These are phyloP conservation scores for Aegilops longissima DNA, from an alignment of 176 grass and related monocot species.

Conservation along the genomic window DNA sequence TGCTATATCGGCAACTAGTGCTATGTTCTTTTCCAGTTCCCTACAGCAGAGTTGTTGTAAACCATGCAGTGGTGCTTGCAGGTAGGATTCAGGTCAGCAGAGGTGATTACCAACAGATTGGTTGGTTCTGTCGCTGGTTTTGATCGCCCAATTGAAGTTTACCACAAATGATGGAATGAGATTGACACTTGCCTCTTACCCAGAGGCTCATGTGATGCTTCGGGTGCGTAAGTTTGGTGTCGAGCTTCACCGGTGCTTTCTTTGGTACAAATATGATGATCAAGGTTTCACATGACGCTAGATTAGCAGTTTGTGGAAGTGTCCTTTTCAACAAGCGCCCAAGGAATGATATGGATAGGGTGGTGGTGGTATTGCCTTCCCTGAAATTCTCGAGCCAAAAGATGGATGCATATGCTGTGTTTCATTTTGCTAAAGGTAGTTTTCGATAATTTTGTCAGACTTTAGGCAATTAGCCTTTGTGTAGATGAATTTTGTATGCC, in stretches of 20 bases:
- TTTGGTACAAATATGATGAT: neutral
- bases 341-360: neutral
- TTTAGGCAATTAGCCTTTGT: neutral
- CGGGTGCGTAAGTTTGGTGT: neutral
- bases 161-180: constrained; percentile 58
- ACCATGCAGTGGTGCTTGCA: constrained; percentile 34
- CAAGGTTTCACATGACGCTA: neutral
- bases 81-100: constrained; percentile 87
- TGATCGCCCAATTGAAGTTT: constrained; percentile 76
- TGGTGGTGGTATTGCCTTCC: neutral
- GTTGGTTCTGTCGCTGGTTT: constrained; percentile 66
- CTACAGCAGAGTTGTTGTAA: neutral
- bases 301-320: neutral
- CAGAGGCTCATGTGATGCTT: constrained; percentile 16
- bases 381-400: neutral
- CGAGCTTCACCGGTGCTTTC: neutral
- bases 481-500: neutral
- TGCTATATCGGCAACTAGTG: neutral
- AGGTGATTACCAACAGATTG: constrained; percentile 66
- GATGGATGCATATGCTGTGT: too few species aligned
- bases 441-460: neutral
- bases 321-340: neutral
- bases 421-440: neutral
- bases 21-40: neutral
- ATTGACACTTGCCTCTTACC: neutral